Base-by-base conservation (phyloP, 2,329 filamentous ascomycete genomes). In the Cucurbitaria berberidis region DNA sequence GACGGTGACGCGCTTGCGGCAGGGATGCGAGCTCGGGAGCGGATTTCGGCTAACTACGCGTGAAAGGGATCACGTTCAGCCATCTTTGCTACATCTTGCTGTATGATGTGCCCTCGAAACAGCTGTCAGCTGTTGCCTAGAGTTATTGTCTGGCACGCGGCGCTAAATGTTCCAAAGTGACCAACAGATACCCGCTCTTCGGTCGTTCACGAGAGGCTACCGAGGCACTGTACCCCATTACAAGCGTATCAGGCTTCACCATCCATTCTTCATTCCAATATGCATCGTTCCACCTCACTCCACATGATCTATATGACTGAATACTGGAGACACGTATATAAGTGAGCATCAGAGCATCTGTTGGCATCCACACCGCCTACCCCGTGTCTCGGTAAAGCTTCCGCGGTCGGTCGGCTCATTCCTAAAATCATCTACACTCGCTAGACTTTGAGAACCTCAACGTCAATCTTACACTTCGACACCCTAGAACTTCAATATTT, bases 211-310 rank as follows among this genome's bases (percentile, higher is more conserved):
- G 15, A 39, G 6, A 11, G 21, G 10, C 36, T 39, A 39, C 13
- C 19, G 36, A 39, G 19, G 21, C 19, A 15, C 36, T 21, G 36
- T 39, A 39, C 36, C 39, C 41, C 41, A 48, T 60, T 46, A 54
- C 54, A 49, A 43, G 54, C 45, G 39, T 51, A 45, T 41, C 41
- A 55, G 41, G 48, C 47, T 35, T 36, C 39, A 35, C 42, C 21
- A 21, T 41, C 35, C 45, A 44, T 50, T 48, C 45, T 32, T 40
- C 48, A 47, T 58, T 51, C 44, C 38, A 57, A 45, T 30, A 66
- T 62, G 57, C 59, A 52, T 67, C 59, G 56, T 64, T 58, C 66
- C 65, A 70, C 62, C 59, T 70, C 68, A 69, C 59, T 59, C 60
- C 65, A 70, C 67, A 49, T 57, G 41, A 47, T 39, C 13, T 41